Percentiles rank a stretch among this genome's conserved stretches.
Conservation (phyloP, 2,329 filamentous ascomycete genomes). For the Myotisia sp. region DNA sequence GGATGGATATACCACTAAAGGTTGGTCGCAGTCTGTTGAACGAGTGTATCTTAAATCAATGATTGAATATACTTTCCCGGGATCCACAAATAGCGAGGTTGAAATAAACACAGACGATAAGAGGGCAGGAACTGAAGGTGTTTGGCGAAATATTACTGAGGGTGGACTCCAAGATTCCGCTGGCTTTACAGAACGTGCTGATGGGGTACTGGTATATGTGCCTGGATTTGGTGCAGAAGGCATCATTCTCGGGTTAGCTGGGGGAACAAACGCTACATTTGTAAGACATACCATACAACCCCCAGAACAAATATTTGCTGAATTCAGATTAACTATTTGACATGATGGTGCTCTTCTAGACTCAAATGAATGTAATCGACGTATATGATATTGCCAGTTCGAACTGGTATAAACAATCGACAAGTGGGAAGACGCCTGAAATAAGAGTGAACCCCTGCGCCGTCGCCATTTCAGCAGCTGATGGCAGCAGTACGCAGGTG, state of each 20-base stretch:
- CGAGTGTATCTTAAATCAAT: constrained; percentile 60
- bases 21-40: constrained; percentile 51
- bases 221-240: constrained; percentile 64
- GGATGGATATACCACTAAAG: constrained; percentile 47
- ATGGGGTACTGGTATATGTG: constrained; percentile 58
- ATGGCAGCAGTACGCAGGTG: constrained; percentile 61
- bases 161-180: constrained; percentile 52
- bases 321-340: background rate
- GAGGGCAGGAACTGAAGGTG: constrained; percentile 47
- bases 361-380: constrained; percentile 57
- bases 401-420: constrained; percentile 61
- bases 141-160: constrained; percentile 60
- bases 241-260: constrained; percentile 62
- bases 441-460: constrained; percentile 54
- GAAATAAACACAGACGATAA: constrained; percentile 38
- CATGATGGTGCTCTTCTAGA: constrained; percentile 21
- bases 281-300: too few relatives aligned
- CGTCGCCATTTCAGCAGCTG: constrained; percentile 56
- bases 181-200: constrained; percentile 58
- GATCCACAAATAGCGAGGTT: constrained; percentile 50
- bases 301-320: too few relatives aligned
- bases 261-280: constrained; percentile 54
- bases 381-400: constrained; percentile 62
- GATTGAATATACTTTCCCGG: constrained; percentile 62
- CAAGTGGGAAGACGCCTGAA: constrained; percentile 44